Evolutionary conservation across 2,329 filamentous ascomycete species (phyloP), one percentile per base, ranked within the genome.

Genomic region (Paecilomyces fulvus): DNA sequence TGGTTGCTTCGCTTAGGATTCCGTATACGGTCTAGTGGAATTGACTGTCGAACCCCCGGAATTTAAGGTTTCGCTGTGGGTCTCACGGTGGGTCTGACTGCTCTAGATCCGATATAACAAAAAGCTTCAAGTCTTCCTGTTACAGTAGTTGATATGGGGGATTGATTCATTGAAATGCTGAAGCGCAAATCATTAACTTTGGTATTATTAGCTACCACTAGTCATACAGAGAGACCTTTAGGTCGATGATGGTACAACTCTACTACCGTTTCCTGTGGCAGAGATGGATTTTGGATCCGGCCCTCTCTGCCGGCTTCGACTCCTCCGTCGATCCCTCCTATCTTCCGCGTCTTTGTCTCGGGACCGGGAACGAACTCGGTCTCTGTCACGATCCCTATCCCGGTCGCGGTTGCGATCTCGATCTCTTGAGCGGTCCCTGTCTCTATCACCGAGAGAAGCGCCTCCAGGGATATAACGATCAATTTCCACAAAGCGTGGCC

Each of bases 391-490:
- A 28, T 62, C 54, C 7, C 60, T 54, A 28, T 66, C 63, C 43
- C 63, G 60, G 21, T 64, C 63, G 20, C 63, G 31, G 14, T 60
- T 30, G n/a, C 60, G 55, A 2, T 61, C 59, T n/a, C 59, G 51
- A 3, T 62, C 58, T n/a, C 61, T 28, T 9, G 60, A 58, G 46
- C 54, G 52, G 50, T 57, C 59, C 21, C 57, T 30, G 5, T 55
- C 49, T 28, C 56, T 14, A 11, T 53, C 46, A 8, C 55, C 28
- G 3, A 51, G 49, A 25, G 49, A 51, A 30, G 51, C 20, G 54
- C 43, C 70, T 14, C 65, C 69, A 49, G 76, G 76, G 21, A 77
- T 70, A 59, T 78, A 78, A 23, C 76, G 70, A 61, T 78, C 75
- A 59, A 77, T 74, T 28, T 74, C 71, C 7, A 67, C 62, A 54